phyloP scores from a whole-genome alignment of 768 basidiomycete genomes.

The Amyloporia xantha region DNA sequence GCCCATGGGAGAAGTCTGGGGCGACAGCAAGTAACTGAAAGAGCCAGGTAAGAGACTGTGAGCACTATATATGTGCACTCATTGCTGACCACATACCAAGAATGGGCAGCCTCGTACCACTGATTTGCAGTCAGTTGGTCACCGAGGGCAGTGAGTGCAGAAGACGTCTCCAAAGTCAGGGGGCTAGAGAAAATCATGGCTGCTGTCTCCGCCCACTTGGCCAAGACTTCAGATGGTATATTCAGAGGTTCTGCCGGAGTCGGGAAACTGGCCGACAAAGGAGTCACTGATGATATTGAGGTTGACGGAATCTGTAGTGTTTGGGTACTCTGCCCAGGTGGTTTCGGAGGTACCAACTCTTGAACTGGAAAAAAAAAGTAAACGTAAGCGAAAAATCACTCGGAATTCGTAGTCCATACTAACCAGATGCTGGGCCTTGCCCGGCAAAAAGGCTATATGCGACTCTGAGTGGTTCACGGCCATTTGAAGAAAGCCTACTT shows the following conservation, averaged over 20 bases:
- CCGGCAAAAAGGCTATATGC: constrained; percentile 83
- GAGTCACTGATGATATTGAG: constrained; percentile 35
- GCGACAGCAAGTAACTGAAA: constrained; percentile 77
- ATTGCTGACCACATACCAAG: constrained; percentile 56
- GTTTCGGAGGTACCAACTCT: constrained; percentile 57
- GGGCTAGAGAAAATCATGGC: constrained; percentile 78
- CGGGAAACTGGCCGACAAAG: constrained; percentile 59
- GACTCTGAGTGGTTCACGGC: constrained; percentile 68
- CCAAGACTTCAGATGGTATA: constrained; percentile 59
- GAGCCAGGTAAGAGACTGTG: not conserved
- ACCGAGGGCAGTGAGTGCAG: constrained; percentile 77
- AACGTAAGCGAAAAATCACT: not conserved
- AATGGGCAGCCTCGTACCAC: constrained; percentile 83
- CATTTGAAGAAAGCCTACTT: constrained; percentile 25
- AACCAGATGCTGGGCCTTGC: constrained; percentile 72
- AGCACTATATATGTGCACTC: not conserved
- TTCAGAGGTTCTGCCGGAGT: constrained; percentile 27
- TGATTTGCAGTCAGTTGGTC: constrained; percentile 70
- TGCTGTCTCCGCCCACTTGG: constrained; percentile 80
- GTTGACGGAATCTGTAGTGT: constrained; percentile 35
- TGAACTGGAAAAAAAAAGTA: constrained; percentile 44
- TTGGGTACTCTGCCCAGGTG: constrained; percentile 34
- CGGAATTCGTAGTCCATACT: constrained; percentile 24
- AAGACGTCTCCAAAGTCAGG: constrained; percentile 58
- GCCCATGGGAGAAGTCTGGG: constrained; percentile 68